A percentile compares a stretch with the other conserved stretches of the same genome.
phyloP scores from a whole-genome alignment of 495 filamentous ascomycete genomes.

The Podospora pseudocomata region DNA sequence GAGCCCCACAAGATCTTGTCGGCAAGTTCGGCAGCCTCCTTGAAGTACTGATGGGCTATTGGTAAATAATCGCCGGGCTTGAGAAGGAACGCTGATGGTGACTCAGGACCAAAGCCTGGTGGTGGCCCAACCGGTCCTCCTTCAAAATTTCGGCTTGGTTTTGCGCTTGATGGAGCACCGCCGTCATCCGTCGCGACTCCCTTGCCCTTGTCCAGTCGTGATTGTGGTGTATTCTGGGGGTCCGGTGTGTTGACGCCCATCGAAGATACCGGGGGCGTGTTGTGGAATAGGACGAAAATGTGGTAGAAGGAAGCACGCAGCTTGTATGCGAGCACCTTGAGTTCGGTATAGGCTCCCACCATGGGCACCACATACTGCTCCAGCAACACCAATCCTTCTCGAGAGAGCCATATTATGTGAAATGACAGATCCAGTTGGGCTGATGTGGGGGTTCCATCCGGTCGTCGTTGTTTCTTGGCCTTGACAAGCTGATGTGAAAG shows the following conservation, averaged over 20 bases:
- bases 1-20: conserved; percentile 74
- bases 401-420: conserved; percentile 92
- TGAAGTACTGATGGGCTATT: conserved; percentile 74
- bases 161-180: conserved; percentile 7
- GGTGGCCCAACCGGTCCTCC: conserved; percentile 50
- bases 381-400: conserved; percentile 82
- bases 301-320: conserved; percentile 92
- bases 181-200: conserved; percentile 38
- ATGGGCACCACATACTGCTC: conserved; percentile 83
- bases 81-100: conserved; percentile 65
- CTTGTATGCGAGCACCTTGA: conserved; percentile 86
- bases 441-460: conserved; percentile 73
- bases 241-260: conserved; percentile 37
- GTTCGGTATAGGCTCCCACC: conserved; percentile 64
- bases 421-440: conserved; percentile 82
- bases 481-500: conserved; percentile 78
- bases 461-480: conserved; percentile 77
- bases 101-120: conserved; percentile 48
- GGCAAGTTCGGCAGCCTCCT: conserved; percentile 69
- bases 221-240: conserved; percentile 23
- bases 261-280: conserved; percentile 51
- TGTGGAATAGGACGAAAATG: conserved; percentile 95
- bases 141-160: conserved; percentile 33
- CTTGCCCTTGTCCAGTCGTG: conserved; percentile 44
- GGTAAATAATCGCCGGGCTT: conserved; percentile 80